Base-by-base conservation (phyloP, 2,329 filamentous ascomycete genomes). In the Colletotrichum coccodes region DNA sequence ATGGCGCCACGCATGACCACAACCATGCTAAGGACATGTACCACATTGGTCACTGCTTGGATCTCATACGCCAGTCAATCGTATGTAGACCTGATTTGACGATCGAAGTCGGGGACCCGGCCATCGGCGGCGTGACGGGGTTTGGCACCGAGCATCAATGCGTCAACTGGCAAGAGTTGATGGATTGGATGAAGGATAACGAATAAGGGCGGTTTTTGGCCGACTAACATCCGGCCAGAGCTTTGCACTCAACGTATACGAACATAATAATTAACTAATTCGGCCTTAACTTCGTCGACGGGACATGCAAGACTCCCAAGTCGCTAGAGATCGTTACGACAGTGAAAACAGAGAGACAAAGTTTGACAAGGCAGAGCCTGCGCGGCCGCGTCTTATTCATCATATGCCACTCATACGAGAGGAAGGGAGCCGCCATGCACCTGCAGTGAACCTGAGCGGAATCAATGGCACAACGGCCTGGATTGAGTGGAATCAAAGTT, bases 41-140 rank as follows among this genome's bases (percentile, higher is more conserved):
- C n/a, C 60, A 63, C 14, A 32, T 63, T 23, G 60, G 60, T 8
- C 60, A 63, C 50, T 63, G 60, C 16, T 47, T 57, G 16, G 60
- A 63, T 3, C 60, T 63, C 16, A 11, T 63, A 7, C 60, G 60
- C 16, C 60, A 63, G 28, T 44, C 50, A 2, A 21, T 63, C 2
- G 16, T 40, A 21, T 63, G 60, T 40, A 57, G 16, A 36, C 60
- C 60, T 8, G 60, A 63, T 23, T 23, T 63, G 30, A 63, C 40
- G 21, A 7, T 63, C 7, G 60, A 63, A 32, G 30, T 58, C 16
- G 40, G 34, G 4, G 21, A 58, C 32, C 32, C 28, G 4, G 38
- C 50, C n/a, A 3, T 49, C 11, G 40, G 42, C 12, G 60, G 50
- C 14, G 60, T 63, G 14, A 58, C 50, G 8, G 60, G 60, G 1